Evolutionary conservation across 2,329 filamentous ascomycete genomes (phyloP).

Genomic region (Aspergillus fumigatus): DNA sequence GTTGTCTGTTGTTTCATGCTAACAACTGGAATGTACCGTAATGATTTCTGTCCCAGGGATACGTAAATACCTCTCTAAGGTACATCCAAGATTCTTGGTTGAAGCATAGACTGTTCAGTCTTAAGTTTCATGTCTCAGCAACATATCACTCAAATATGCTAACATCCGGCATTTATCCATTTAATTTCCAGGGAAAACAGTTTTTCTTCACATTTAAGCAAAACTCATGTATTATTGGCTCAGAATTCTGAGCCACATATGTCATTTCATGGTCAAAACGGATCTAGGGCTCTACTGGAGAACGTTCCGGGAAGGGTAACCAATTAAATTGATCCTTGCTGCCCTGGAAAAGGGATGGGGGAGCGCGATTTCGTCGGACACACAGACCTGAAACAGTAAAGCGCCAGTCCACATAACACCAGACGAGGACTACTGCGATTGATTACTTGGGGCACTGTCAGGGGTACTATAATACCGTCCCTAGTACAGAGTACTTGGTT

Average conservation of each 20-base stretch:
- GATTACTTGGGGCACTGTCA: background rate
- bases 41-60: background rate
- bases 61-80: background rate
- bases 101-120: background rate
- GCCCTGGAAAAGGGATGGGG: background rate
- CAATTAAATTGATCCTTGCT: background rate
- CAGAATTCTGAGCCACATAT: background rate
- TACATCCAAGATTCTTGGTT: background rate
- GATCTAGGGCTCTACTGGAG: background rate
- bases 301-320: background rate
- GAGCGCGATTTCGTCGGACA: slow-evolving; percentile 1
- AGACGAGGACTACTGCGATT: background rate
- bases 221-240: background rate
- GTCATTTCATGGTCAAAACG: background rate
- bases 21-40: background rate
- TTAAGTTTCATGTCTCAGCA: background rate
- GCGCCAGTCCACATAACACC: slow-evolving; percentile 2
- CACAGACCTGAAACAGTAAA: slow-evolving; percentile 13
- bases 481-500: background rate
- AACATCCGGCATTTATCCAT: background rate
- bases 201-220: background rate
- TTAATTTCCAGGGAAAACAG: background rate
- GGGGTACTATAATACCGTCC: too few species aligned
- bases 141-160: background rate
- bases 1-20: background rate